Base-by-base conservation (phyloP, 768 basidiomycete genomes). In the Agaricus blazei region DNA sequence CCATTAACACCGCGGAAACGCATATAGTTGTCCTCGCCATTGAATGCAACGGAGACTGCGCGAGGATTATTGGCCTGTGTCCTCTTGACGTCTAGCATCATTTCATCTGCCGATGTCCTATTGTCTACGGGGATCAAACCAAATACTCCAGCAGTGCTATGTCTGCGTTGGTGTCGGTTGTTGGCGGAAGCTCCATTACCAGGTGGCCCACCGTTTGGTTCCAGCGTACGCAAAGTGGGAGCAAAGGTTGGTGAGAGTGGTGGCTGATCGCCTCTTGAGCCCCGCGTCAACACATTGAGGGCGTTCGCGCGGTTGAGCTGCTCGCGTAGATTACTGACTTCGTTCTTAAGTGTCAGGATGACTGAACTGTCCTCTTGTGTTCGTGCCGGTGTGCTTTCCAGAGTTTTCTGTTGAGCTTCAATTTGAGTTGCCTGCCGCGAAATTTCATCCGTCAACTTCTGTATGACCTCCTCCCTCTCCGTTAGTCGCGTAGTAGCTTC, bases 291-390 rank as follows among this genome's bases (percentile, higher is more conserved):
- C 14, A 83, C 80, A 62, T 93, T 92, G 62, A 97, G 81, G 8
- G 97, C 93, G 65, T 95, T 93, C n/a, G 93, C 85, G 31, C 96
- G 85, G 63, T 95, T 95, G 60, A 98, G 84, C 67, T 98, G 96
- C 66, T 99, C 97, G 57, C 93, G 91, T 29, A 98, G 80, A 63
- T 75, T 87, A 70, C 88, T 86, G 62, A 99, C 87, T 75, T 99
- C 97, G 62, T 84, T 90, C 70, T 96, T 94, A 63, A 99, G 82
- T 0, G 87, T 87, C 60, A 85, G 75, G 59, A 98, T 93, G 41
- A 96, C 88, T 14, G 90, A 87, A 60, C 76, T 85, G 65, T 98
- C 93, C 62, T 97, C 95, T 4, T 82, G 80, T 46, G 81, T 86
- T 59, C 86, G 82, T 45, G 74, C 70, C 5, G 89, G 86, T 0